Evolutionary conservation across 176 grass and related monocot genomes (phyloP).

Genomic region (Musa schizocarpa): DNA sequence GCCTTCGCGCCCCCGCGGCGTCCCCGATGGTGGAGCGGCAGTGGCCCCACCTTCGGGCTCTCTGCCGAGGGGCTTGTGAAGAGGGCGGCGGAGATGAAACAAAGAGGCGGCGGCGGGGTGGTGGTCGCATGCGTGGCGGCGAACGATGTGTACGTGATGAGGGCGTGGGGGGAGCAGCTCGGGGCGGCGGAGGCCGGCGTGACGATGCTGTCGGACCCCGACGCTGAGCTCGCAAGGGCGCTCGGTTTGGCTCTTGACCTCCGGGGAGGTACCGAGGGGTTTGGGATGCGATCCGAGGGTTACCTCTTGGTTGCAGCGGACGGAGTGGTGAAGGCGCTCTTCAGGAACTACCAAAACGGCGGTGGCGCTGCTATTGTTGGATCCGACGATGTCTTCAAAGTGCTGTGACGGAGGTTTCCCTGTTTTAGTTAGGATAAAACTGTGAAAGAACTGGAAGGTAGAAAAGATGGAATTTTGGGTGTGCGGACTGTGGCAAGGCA

Average conservation of each 20-base stretch:
- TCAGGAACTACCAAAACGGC: background rate
- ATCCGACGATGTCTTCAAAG: no score
- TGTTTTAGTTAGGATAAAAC: no score
- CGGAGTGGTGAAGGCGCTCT: background rate
- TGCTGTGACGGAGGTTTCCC: no score
- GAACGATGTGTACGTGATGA: slow-evolving; percentile 3
- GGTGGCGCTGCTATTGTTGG: no score
- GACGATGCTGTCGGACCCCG: background rate
- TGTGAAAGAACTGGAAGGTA: no score
- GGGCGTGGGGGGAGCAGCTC: background rate
- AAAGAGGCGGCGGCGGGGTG: background rate
- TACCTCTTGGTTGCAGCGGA: background rate
- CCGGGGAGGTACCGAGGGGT: background rate
- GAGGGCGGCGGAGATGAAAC: background rate
- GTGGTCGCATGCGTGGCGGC: background rate
- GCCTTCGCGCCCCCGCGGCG: no score
- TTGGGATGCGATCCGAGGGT: background rate
- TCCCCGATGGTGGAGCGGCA: no score
- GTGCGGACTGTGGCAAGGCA: no score
- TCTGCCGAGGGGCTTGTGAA: background rate
- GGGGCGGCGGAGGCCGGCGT: slow-evolving; percentile 1
- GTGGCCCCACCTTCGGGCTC: background rate
- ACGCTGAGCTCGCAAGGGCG: slow-evolving; percentile 2
- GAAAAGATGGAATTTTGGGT: no score
- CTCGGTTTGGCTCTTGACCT: background rate